Evolutionary conservation across 345 rosid genomes (phyloP).

Genomic region (Noccaea bulbosa): DNA sequence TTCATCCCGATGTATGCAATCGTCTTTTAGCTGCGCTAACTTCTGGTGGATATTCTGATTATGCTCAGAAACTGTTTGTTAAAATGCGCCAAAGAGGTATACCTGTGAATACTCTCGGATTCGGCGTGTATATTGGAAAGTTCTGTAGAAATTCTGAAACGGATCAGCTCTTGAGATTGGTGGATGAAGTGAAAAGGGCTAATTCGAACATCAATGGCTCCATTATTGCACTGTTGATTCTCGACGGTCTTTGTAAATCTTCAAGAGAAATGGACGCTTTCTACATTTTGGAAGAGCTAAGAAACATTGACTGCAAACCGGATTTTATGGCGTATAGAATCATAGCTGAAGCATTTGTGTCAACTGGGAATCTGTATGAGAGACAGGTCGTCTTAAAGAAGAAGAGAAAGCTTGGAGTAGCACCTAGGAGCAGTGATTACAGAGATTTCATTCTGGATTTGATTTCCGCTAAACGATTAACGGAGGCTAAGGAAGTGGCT

Average conservation of each 20-base stretch:
- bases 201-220: constrained; percentile 65
- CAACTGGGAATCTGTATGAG: constrained; percentile 56
- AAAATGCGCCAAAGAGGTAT: constrained; percentile 60
- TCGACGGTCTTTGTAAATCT: constrained; percentile 70
- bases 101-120: constrained; percentile 63
- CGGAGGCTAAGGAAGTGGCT: constrained; percentile 72
- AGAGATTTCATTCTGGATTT: constrained; percentile 63
- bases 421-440: constrained; percentile 79
- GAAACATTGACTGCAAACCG: constrained; percentile 75
- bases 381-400: constrained; percentile 69
- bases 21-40: constrained; percentile 67
- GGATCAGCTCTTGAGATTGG: constrained; percentile 48
- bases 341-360: constrained; percentile 71
- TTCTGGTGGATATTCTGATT: constrained; percentile 54
- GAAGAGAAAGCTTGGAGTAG: constrained; percentile 93
- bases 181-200: constrained; percentile 55
- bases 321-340: constrained; percentile 91
- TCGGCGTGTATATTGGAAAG: constrained; percentile 73
- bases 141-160: constrained; percentile 50
- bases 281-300: constrained; percentile 68
- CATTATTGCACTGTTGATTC: constrained; percentile 64
- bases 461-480: constrained; percentile 56
- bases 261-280: constrained; percentile 68
- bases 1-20: constrained; percentile 65
- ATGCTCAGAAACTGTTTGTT: constrained; percentile 62